Percentiles rank a stretch among this genome's conserved stretches.
These are phyloP conservation scores for Eucommia ulmoides DNA, from an alignment of 257 asterid species.

Conservation along the genomic window DNA sequence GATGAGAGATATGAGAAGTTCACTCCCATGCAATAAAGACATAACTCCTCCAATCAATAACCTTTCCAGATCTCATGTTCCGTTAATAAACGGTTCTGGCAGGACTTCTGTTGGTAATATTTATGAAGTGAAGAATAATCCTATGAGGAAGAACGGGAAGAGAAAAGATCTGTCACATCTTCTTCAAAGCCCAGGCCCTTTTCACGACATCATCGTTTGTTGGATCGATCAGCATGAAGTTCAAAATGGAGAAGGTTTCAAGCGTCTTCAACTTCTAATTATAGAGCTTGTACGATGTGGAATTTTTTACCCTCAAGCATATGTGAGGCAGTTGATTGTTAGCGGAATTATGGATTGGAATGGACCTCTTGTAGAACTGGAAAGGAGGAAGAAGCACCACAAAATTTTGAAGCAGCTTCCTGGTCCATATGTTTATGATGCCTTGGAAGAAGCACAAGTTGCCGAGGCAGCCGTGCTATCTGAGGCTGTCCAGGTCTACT, in stretches of 20 bases:
- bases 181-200: conserved; percentile 74
- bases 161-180: conserved; percentile 24
- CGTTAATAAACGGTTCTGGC: conserved; percentile 11
- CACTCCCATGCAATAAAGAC: conserved; percentile 10
- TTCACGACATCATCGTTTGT: conserved; percentile 86
- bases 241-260: conserved; percentile 71
- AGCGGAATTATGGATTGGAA: conserved; percentile 82
- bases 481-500: conserved; percentile 60
- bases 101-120: conserved; percentile 9
- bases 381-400: conserved; percentile 64
- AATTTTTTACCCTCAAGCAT: conserved; percentile 78
- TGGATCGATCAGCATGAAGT: conserved; percentile 99
- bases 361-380: conserved; percentile 43
- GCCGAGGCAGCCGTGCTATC: conserved; percentile 31
- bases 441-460: conserved; percentile 58
- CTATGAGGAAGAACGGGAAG: conserved; percentile 26
- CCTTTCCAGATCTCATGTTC: conserved; percentile 17
- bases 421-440: conserved; percentile 43
- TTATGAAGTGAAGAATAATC: conserved; percentile 13
- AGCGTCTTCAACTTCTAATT: conserved; percentile 63
- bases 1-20: conserved; percentile 38
- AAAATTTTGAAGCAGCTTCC: conserved; percentile 89
- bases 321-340: conserved; percentile 85
- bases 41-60: conserved; percentile 8
- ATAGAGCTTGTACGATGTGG: conserved; percentile 68